Evolutionary conservation across 768 basidiomycete species (phyloP).

Genomic region (Suillus weaverae): DNA sequence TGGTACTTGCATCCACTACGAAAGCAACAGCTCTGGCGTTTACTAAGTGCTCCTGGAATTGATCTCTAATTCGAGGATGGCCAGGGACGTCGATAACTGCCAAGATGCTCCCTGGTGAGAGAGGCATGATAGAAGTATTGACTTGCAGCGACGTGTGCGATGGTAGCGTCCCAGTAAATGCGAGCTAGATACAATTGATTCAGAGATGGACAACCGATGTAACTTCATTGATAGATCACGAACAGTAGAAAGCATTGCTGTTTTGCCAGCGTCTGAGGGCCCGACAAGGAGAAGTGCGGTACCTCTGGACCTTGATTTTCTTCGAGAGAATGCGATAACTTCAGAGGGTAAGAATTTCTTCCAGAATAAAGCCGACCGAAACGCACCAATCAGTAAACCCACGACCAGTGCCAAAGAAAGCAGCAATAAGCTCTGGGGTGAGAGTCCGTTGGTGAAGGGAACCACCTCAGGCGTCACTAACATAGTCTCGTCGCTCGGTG

Average conservation of each 20-base stretch:
- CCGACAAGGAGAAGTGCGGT: slow-evolving; percentile 76
- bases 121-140: slow-evolving; percentile 51
- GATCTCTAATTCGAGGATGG: slow-evolving; percentile 77
- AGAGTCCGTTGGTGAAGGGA: slow-evolving; percentile 35
- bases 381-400: slow-evolving; percentile 45
- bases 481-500: slow-evolving; percentile 7
- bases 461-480: slow-evolving; percentile 35
- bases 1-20: slow-evolving; percentile 75
- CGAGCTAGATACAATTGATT: slow-evolving; percentile 46
- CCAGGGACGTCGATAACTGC: slow-evolving; percentile 77
- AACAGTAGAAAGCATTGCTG: slow-evolving; percentile 71
- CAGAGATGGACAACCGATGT: slow-evolving; percentile 12
- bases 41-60: slow-evolving; percentile 64
- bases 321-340: slow-evolving; percentile 42
- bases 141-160: slow-evolving; percentile 80
- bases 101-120: slow-evolving; percentile 46
- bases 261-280: slow-evolving; percentile 77
- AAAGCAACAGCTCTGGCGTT: slow-evolving; percentile 70
- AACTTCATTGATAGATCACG: slow-evolving; percentile 25
- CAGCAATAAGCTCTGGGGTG: slow-evolving; percentile 39
- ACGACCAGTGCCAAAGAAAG: slow-evolving; percentile 47
- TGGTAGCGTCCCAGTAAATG: slow-evolving; percentile 59
- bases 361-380: neutral
- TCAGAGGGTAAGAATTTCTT: neutral
- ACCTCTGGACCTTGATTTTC: slow-evolving; percentile 48